phyloP scores from a whole-genome alignment of 768 basidiomycete species.

The Macrolepiota fuliginosa region DNA sequence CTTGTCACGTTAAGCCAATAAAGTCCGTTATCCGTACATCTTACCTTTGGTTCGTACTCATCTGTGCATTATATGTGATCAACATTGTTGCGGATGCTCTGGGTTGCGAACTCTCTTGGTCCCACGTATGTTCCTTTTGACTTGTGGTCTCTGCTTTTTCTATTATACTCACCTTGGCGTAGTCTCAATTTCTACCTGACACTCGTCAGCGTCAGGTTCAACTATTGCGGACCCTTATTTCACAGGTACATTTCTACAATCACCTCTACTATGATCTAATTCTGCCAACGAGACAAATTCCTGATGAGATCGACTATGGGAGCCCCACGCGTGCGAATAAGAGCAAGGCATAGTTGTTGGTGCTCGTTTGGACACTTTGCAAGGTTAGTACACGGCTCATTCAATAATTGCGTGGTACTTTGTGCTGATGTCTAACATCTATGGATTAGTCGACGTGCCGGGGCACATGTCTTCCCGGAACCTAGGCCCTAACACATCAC shows the following conservation, averaged over 20 bases:
- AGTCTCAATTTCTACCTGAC: conserved; percentile 70
- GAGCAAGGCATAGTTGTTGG: conserved; percentile 67
- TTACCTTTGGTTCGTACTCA: background rate
- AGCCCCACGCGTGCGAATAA: conserved; percentile 26
- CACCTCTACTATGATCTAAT: conserved; percentile 5
- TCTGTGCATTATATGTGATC: conserved; percentile 23
- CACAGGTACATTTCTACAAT: conserved; percentile 56
- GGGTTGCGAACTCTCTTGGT: conserved; percentile 45
- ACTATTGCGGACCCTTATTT: conserved; percentile 84
- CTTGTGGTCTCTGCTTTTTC: background rate
- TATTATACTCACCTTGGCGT: background rate
- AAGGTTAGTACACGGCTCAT: conserved; percentile 37
- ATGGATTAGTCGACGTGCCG: conserved; percentile 78
- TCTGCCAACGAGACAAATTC: conserved; percentile 40
- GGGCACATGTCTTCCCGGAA: conserved; percentile 69
- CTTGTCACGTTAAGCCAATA: conserved; percentile 48
- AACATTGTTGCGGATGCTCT: conserved; percentile 41
- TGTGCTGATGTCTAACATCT: conserved; percentile 73
- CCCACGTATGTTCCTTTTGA: conserved; percentile 34
- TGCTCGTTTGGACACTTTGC: conserved; percentile 57
- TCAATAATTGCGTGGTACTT: conserved; percentile 30
- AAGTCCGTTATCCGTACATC: conserved; percentile 23
- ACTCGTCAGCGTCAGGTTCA: conserved; percentile 66
- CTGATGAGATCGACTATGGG: conserved; percentile 49
- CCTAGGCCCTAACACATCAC: conserved; percentile 85